Percentiles rank a stretch among this genome's conserved stretches.
phyloP scores from a whole-genome alignment of 1,284 basidiomycete genomes.

The Leccinum subrobustum region DNA sequence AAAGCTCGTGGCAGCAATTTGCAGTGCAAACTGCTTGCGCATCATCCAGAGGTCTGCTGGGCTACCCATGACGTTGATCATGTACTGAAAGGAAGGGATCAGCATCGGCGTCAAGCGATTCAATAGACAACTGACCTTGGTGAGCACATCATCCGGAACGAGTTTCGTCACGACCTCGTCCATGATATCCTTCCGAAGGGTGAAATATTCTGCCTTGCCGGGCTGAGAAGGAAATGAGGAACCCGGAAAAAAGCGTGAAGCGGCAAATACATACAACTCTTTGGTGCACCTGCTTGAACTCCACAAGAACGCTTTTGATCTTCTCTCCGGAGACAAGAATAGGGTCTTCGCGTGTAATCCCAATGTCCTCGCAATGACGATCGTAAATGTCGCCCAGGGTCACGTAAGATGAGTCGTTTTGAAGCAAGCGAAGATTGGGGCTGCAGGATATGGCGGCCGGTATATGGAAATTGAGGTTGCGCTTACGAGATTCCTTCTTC shows the following conservation, averaged over 20 bases:
- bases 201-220: constrained; percentile 67
- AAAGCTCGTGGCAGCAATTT: constrained; percentile 88
- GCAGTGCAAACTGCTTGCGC: constrained; percentile 94
- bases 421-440: constrained; percentile 82
- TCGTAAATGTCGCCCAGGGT: constrained; percentile 95
- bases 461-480: constrained; percentile 90
- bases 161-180: constrained; percentile 91
- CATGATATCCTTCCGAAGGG: constrained; percentile 84
- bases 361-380: constrained; percentile 76
- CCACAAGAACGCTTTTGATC: constrained; percentile 65
- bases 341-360: constrained; percentile 88
- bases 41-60: constrained; percentile 94
- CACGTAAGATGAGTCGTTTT: constrained; percentile 91
- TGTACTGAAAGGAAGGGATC: constrained; percentile 60
- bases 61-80: constrained; percentile 82
- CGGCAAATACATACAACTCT: constrained; percentile 44
- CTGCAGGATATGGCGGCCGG: constrained; percentile 88
- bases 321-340: constrained; percentile 84
- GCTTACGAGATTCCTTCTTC: constrained; percentile 92
- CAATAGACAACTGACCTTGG: constrained; percentile 58
- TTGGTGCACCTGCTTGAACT: constrained; percentile 52
- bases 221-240: constrained; percentile 40
- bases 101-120: constrained; percentile 5
- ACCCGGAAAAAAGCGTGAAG: not conserved
- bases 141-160: constrained; percentile 87